Conservation (phyloP, 2,329 filamentous ascomycete species). For the Sarocladium strictum region DNA sequence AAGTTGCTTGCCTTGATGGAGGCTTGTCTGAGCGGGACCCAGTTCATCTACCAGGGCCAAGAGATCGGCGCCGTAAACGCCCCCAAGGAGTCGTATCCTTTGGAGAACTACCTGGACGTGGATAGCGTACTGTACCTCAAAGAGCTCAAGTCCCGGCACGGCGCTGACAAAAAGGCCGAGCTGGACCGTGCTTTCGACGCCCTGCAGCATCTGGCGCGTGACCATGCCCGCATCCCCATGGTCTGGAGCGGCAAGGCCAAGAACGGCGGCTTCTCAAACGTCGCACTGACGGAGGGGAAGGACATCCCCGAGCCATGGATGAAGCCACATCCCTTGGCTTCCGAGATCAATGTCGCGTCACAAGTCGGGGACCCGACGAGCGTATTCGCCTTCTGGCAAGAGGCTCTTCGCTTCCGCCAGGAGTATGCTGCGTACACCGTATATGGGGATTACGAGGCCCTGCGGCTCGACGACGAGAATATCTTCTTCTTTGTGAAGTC, state of each 20-base stretch:
- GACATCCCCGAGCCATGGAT: slow-evolving; percentile 22
- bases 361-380: slow-evolving; percentile 14
- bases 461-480: slow-evolving; percentile 19
- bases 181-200: slow-evolving; percentile 22
- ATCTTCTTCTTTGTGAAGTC: slow-evolving; percentile 22
- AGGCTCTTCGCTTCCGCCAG: slow-evolving; percentile 13
- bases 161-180: slow-evolving; percentile 25
- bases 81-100: slow-evolving; percentile 32
- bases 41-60: slow-evolving; percentile 46
- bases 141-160: slow-evolving; percentile 21
- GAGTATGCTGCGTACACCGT: slow-evolving; percentile 18
- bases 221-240: slow-evolving; percentile 22
- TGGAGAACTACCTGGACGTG: slow-evolving; percentile 37
- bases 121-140: slow-evolving; percentile 36
- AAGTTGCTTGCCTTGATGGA: slow-evolving; percentile 42
- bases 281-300: slow-evolving; percentile 6
- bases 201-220: no score
- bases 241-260: slow-evolving; percentile 44
- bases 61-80: slow-evolving; percentile 46
- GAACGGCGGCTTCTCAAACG: slow-evolving; percentile 37
- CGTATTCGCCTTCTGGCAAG: slow-evolving; percentile 16
- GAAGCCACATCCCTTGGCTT: slow-evolving; percentile 19
- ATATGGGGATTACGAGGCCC: slow-evolving; percentile 15
- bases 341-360: slow-evolving; percentile 14
- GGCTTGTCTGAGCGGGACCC: slow-evolving; percentile 33